Base-by-base conservation (phyloP, 129 eudicot species). In the Flaveria brownii region DNA sequence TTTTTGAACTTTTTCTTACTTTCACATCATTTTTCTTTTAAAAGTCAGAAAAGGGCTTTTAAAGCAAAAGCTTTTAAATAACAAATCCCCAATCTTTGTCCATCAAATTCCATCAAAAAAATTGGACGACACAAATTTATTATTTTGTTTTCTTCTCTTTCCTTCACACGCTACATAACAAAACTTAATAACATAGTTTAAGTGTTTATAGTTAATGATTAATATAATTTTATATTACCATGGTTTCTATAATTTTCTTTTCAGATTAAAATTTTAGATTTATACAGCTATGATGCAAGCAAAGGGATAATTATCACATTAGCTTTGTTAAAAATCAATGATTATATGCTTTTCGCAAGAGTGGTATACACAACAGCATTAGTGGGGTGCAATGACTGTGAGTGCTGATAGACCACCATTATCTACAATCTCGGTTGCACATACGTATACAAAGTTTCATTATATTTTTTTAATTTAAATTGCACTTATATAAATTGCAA, bases 321-420 rank as follows among this genome's bases (percentile, higher is more conserved):
- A 55, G 54, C 79, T 66, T 65, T 80, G 75, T 45, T 80, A 46
- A 74, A 65, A 54, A 64, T 66, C 26, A 73, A 36, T 80, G 69
- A 80, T 80, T 17, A 66, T 74, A 63, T 72, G 74, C 83, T 73
- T 73, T 80, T 42, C 18, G 28, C 62, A 17, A 42, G 74, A 73
- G 83, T 73, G 83, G 83, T 54, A 73, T 73, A 67, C 83, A 80
- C 83, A 73, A 66, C 79, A 55, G 51, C 75, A 73, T 30, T 66
- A 67, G 83, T 80, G 83, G 83, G 83, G 83, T 80, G 61, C 75
- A 74, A 64, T 80, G 43, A 80, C 69, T 41, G 4, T 80, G 79
- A 73, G 15, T 73, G 75, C 54, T 79, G 65, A 61, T 78, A 51
- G 60, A 64, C 47, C 59, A 41, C 82, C 66, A 71, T 63, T 61